Conservation (phyloP, 495 filamentous ascomycete species). For the Penicillium flavigenum region DNA sequence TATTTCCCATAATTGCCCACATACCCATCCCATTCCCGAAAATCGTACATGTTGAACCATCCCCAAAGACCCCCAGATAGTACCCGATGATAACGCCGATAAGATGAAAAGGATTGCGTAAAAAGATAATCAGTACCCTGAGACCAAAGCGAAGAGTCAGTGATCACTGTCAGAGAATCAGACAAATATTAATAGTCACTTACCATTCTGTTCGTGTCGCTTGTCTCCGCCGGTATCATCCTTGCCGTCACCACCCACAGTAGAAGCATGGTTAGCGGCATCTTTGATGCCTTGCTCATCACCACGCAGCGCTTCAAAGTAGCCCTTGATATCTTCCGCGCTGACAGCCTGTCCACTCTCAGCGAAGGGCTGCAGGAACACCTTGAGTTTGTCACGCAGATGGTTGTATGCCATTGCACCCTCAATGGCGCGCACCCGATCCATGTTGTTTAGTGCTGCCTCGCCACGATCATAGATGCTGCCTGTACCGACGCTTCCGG, state of each 20-base stretch:
- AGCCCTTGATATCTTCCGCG: constrained; percentile 91
- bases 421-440: constrained; percentile 90
- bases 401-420: constrained; percentile 97
- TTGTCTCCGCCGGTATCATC: constrained; percentile 26
- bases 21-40: neutral
- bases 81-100: neutral
- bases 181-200: constrained; percentile 5
- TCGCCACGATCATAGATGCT: constrained; percentile 88
- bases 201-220: constrained; percentile 44
- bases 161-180: neutral
- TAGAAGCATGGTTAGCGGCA: constrained; percentile 40
- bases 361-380: constrained; percentile 88
- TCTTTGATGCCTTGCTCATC: constrained; percentile 64
- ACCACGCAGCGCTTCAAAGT: constrained; percentile 90
- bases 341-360: constrained; percentile 82
- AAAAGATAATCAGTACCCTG: constrained; percentile 20
- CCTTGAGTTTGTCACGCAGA: constrained; percentile 89
- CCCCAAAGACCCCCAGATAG: neutral
- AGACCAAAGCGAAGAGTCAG: neutral
- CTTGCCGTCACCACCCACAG: constrained; percentile 17
- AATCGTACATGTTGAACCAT: constrained; percentile 6
- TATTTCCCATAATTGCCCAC: neutral
- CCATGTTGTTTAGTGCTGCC: constrained; percentile 82
- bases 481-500: constrained; percentile 59
- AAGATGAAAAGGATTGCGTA: neutral